Evolutionary conservation across 2,329 filamentous ascomycete genomes (phyloP), one percentile per base, ranked within the genome.

Genomic region (Talaromyces marneffei): DNA sequence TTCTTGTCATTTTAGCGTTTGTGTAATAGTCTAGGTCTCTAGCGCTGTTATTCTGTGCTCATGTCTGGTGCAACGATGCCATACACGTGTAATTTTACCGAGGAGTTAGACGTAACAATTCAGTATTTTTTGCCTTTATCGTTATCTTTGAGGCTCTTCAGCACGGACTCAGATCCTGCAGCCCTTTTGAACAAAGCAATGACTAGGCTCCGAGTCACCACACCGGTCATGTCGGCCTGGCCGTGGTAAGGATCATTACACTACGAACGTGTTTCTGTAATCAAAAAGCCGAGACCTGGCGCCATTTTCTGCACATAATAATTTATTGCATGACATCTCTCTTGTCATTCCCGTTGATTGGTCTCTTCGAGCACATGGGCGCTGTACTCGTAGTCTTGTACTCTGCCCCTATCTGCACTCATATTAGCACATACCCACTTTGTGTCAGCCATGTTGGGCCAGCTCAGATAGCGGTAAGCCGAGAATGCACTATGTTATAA

Each of bases 361-460:
- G 56, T 20, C 8, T 29, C 29, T 52, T 20, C 5, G n/a, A 16
- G 18, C 18, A 52, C 29, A 33, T 35, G 48, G 33, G n/a, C n/a
- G 29, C 18, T 4, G 4, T 35, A 35, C 8, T 10, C 33, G 3
- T 33, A 33, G 29, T n/a, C n/a, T n/a, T n/a, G 10, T 33, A 14
- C 27, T 52, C n/a, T 31, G 46, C 10, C 29, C 16, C 42, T 50
- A 50, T 31, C 44, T 50, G 44, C 16, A n/a, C 25, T 6, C 10
- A 50, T 18, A 16, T 31, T 18, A 9, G 44, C 18, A 31, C 7
- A 29, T 50, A 50, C 25, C 44, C 44, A 33, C 46, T 20, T 5
- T 3, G 46, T 52, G 27, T 48, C 42, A 58, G 55, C 55, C 55
- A 58, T 42, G 29, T 42, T 58, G 7, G 14, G 56, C 42, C 56